Evolutionary conservation across 139 green algal species (phyloP), one percentile per base, ranked within the genome.

Genomic region (Edaphochlamys debaryana): DNA sequence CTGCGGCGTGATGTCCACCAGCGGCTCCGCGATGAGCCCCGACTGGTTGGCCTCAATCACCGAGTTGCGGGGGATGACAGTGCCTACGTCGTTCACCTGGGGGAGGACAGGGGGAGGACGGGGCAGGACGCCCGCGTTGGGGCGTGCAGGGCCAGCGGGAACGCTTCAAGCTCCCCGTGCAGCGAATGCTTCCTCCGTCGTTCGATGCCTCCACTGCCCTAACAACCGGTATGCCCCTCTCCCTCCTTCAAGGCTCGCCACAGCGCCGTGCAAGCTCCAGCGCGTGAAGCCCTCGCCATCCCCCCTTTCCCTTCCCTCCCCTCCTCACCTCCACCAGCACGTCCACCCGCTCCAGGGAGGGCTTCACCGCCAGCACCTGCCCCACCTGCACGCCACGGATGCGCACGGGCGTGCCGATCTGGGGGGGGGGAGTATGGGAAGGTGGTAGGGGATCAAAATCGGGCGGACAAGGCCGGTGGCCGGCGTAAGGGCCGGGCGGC

Each of bases 1-100:
- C 88, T 95, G 91, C 22, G 97, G 97, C 0, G 96, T 99, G 86
- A 99, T 98, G 92, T 99, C 97, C 56, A 99, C 94, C 36, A 99
- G 94, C 7, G 95, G 95, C 91, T 98, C 96, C 40, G 75, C 75
- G 38, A 81, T 81, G 30, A 81, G 75, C 29, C 75, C 75, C 13
- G 80, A 94, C 90, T 99, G 97, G 91, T 99, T 99, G 62, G 97
- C 97, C 86, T 99, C 96, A 38, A 99, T 95, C 8, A 96, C 76
- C 11, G 92, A 93, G 85, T 98, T 98, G 38, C 93, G 91, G 0
- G 97, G 97, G 70, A 99, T 98, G 72, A 98, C 94, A 63, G 97
- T 97, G 79, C 58, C 88, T 7, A 91, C 80, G 73, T 99, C 96
- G 58, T 95, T 93, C 60, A 99, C 91, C 89, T 97, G 88, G 5